Conservation (phyloP, 352 stramenopile genomes). For the Globisporangium canariense region DNA sequence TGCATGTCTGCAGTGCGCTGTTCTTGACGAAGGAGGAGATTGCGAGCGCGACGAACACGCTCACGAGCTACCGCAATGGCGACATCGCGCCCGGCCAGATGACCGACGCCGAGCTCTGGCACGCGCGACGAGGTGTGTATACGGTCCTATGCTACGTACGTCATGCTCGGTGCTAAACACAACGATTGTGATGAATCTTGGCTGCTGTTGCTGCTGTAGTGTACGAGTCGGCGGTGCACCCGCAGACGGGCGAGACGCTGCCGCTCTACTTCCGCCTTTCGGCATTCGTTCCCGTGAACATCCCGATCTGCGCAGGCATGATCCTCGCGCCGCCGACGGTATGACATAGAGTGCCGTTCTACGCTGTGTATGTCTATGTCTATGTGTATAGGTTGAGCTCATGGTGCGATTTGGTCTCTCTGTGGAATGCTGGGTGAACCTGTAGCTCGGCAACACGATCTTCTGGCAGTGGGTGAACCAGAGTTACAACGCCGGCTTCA, state of each 20-base stretch:
- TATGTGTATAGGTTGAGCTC: not conserved
- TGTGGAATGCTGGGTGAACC: not conserved
- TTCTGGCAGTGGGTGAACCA: constrained; percentile 91
- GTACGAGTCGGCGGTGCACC: constrained; percentile 76
- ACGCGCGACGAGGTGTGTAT: constrained; percentile 50
- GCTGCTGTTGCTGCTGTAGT: constrained; percentile 24
- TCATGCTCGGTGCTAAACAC: too few relatives aligned
- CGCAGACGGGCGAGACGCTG: constrained; percentile 78
- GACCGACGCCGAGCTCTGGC: constrained; percentile 74
- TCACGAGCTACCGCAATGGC: constrained; percentile 56
- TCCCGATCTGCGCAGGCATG: constrained; percentile 86
- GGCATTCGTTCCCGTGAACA: constrained; percentile 86
- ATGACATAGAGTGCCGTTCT: not conserved
- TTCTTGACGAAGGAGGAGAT: constrained; percentile 68
- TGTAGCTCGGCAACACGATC: constrained; percentile 68
- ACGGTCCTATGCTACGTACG: too few relatives aligned
- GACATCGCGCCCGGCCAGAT: constrained; percentile 36
- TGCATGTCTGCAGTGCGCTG: constrained; percentile 41
- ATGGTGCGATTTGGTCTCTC: not conserved
- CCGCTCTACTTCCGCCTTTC: constrained; percentile 66
- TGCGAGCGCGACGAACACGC: constrained; percentile 42
- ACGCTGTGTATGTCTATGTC: not conserved
- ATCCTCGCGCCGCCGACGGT: constrained; percentile 75
- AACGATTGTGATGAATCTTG: too few relatives aligned
- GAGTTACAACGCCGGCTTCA: constrained; percentile 87